These are phyloP conservation scores for Geosmithia flava DNA, from an alignment of 2,329 filamentous ascomycete species.

Conservation along the genomic window DNA sequence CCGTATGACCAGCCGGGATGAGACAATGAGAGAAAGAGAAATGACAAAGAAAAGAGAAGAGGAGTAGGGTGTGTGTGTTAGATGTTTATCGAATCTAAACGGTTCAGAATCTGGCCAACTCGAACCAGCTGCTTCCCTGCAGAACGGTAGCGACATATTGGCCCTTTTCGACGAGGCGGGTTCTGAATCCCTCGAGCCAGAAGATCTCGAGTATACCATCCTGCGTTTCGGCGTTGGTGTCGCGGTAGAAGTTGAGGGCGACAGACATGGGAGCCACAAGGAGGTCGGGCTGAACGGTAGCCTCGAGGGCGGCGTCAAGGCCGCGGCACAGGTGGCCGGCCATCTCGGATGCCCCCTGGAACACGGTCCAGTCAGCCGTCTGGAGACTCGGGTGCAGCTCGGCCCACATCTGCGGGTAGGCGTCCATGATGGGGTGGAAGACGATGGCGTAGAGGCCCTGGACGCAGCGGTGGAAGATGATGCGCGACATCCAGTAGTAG, in stretches of 20 bases:
- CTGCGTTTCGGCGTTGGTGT: conserved; percentile 21
- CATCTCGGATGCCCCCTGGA: conserved; percentile 29
- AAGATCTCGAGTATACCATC: conserved; percentile 31
- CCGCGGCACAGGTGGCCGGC: conserved; percentile 37
- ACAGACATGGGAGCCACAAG: conserved; percentile 28
- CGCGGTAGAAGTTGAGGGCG: conserved; percentile 27
- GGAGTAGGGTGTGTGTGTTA: background rate
- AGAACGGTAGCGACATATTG: conserved; percentile 26
- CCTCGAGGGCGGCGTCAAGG: conserved; percentile 31
- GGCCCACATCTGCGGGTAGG: conserved; percentile 24
- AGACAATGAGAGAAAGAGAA: background rate
- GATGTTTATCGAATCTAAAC: background rate
- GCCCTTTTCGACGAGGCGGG: conserved; percentile 23
- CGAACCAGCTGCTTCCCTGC: conserved; percentile 25
- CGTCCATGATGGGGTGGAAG: conserved; percentile 28
- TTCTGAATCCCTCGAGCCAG: conserved; percentile 33
- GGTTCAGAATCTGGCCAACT: conserved; percentile 11
- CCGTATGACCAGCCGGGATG: background rate
- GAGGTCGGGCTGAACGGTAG: conserved; percentile 32
- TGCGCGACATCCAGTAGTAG: conserved; percentile 40
- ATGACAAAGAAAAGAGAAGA: too few relatives aligned
- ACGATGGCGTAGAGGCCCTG: conserved; percentile 29
- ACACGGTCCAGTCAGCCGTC: conserved; percentile 25
- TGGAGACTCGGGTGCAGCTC: conserved; percentile 22
- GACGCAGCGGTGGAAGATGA: conserved; percentile 36